phyloP scores from a whole-genome alignment of 164 flowering plant species.

The Magnolia changhungtana region DNA sequence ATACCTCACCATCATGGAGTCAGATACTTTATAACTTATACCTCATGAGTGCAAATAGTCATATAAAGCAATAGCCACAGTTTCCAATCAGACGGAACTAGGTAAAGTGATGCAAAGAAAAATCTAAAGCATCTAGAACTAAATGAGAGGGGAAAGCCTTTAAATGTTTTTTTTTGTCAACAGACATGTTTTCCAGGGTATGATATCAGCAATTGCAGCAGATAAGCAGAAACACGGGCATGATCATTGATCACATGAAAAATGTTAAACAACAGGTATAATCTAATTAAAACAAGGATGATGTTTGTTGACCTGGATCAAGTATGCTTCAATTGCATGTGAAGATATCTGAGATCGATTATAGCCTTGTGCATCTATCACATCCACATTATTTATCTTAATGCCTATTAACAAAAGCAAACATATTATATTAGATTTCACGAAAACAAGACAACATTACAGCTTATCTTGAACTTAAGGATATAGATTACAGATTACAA shows the following conservation, averaged over 20 bases:
- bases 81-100: no score
- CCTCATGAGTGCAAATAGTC: no score
- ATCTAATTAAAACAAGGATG: neutral
- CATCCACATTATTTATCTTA: constrained; percentile 66
- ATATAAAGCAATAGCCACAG: no score
- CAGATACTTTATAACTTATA: no score
- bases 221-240: neutral
- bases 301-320: constrained; percentile 65
- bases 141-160: no score
- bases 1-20: no score
- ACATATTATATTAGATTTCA: constrained; percentile 10
- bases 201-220: no score
- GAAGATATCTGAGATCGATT: constrained; percentile 74
- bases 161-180: no score
- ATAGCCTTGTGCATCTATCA: constrained; percentile 56
- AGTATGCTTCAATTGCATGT: constrained; percentile 80
- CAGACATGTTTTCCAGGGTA: no score
- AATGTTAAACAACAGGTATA: neutral
- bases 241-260: neutral
- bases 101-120: no score
- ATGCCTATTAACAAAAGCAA: constrained; percentile 45
- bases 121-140: no score
- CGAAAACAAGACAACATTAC: neutral
- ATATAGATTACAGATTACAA: neutral
- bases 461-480: neutral